Conservation (phyloP, 2,329 filamentous ascomycete genomes). For the Mycosphaerelloides madeirae region DNA sequence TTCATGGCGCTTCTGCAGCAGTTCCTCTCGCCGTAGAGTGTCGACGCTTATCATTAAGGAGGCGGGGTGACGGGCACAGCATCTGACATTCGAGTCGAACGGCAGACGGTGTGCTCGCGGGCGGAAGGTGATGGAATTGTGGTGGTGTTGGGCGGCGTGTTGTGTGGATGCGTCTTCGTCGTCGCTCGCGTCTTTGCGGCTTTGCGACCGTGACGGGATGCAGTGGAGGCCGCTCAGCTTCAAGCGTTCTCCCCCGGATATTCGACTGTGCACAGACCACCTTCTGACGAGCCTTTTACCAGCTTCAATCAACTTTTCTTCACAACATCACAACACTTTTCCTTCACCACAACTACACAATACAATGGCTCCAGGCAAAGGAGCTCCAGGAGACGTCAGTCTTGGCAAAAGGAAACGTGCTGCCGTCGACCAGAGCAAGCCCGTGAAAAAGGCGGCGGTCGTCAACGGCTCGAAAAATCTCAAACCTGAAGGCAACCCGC, state of each 20-base stretch:
- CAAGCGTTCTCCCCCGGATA: background rate
- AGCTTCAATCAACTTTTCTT: no score
- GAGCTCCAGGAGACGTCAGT: no score
- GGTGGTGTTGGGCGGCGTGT: background rate
- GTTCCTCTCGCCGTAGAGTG: conserved; percentile 41
- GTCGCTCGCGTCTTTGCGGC: conserved; percentile 3
- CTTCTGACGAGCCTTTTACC: no score
- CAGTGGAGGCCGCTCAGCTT: background rate
- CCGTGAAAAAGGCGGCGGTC: conserved; percentile 16
- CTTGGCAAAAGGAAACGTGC: conserved; percentile 20
- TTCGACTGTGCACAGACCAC: background rate
- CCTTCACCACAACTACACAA: background rate
- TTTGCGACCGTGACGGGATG: background rate
- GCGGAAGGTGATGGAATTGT: background rate
- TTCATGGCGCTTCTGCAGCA: conserved; percentile 4
- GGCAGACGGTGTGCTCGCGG: conserved; percentile 18
- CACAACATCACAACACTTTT: background rate
- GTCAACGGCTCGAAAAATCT: conserved; percentile 4
- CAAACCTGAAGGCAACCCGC: no score
- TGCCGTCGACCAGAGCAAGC: conserved; percentile 6
- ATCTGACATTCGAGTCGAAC: conserved; percentile 42
- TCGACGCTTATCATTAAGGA: conserved; percentile 47
- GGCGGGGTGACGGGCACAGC: conserved; percentile 38
- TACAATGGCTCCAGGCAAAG: no score
- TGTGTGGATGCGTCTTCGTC: conserved; percentile 1